These are phyloP conservation scores for Cantharellus anzutake DNA, from an alignment of 768 basidiomycete genomes.

Conservation along the genomic window DNA sequence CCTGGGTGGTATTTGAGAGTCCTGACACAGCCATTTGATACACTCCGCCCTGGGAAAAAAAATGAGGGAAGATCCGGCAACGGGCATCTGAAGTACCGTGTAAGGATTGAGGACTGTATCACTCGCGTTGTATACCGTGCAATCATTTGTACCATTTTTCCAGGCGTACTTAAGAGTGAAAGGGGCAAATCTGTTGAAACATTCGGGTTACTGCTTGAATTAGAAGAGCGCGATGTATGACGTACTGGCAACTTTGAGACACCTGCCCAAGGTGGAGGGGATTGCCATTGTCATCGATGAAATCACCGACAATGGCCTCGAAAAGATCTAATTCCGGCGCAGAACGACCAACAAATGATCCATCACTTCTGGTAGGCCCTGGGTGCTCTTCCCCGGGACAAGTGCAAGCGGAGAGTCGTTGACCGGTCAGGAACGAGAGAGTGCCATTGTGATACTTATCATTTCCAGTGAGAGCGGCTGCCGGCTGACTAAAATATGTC, in stretches of 20 bases:
- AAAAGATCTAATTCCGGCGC: constrained; percentile 87
- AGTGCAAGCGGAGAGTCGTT: constrained; percentile 74
- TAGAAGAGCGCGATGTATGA: not conserved
- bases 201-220: not conserved
- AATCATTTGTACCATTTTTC: constrained; percentile 41
- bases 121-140: constrained; percentile 33
- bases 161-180: constrained; percentile 57
- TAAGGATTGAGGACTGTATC: constrained; percentile 42
- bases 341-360: constrained; percentile 58
- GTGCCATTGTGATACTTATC: not conserved
- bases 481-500: constrained; percentile 37
- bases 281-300: not conserved
- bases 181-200: constrained; percentile 21
- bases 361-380: constrained; percentile 60
- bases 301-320: constrained; percentile 30
- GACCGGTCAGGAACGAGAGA: constrained; percentile 44
- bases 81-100: constrained; percentile 10
- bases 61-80: not conserved
- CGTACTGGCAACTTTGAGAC: not conserved
- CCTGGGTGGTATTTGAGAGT: constrained; percentile 50
- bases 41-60: constrained; percentile 31
- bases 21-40: constrained; percentile 74
- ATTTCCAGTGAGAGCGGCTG: constrained; percentile 25
- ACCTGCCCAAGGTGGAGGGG: not conserved
- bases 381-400: constrained; percentile 70